Conservation (phyloP, 345 rosid genomes). For the Euphorbia tirucalli region DNA sequence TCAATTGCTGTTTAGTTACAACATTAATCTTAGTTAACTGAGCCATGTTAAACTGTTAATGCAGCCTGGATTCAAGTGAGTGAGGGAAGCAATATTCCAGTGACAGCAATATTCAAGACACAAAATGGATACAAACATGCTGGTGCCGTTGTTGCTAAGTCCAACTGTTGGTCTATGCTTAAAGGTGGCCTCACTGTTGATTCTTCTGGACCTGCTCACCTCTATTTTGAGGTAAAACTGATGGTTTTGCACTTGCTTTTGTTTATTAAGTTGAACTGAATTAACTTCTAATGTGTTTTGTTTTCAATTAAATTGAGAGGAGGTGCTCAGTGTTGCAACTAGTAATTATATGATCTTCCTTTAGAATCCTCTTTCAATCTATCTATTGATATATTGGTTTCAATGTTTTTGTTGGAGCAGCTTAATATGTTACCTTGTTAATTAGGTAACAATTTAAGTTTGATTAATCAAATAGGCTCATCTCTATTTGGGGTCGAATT, state of each 20-base stretch:
- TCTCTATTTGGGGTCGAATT: no score
- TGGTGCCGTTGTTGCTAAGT: constrained; percentile 49
- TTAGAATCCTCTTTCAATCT: no score
- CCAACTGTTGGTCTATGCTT: constrained; percentile 88
- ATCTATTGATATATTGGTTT: no score
- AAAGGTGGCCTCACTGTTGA: constrained; percentile 74
- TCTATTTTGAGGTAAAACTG: constrained; percentile 82
- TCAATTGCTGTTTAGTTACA: background rate
- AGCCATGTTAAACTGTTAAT: background rate
- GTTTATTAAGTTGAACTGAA: background rate
- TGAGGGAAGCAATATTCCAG: constrained; percentile 31
- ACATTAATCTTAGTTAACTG: background rate
- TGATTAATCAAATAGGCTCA: no score
- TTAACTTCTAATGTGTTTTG: no score
- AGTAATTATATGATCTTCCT: no score
- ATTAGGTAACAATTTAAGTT: no score
- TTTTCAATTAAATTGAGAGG: no score
- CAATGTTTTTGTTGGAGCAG: no score
- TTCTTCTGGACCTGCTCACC: constrained; percentile 56
- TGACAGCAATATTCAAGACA: constrained; percentile 50
- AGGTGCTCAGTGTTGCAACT: no score
- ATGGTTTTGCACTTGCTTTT: no score
- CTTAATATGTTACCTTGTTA: no score
- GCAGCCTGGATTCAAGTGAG: constrained; percentile 77
- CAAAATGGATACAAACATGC: constrained; percentile 35